These are phyloP conservation scores for Chaetomium fimeti DNA, from an alignment of 495 filamentous ascomycete genomes.

Conservation along the genomic window DNA sequence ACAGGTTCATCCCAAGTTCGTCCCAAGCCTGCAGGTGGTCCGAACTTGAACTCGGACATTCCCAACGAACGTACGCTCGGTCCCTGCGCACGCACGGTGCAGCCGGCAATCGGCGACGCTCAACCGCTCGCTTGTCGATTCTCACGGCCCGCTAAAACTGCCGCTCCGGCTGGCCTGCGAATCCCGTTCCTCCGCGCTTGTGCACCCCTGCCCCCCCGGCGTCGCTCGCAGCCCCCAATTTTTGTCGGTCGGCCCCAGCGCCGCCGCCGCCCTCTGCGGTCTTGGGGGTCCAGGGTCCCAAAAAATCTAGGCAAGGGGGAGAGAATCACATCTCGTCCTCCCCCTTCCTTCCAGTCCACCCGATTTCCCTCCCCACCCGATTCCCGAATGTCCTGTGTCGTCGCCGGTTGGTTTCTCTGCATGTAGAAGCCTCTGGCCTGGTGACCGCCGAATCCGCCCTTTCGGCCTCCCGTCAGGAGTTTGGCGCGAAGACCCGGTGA, in stretches of 20 bases:
- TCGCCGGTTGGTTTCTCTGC: conserved; percentile 27
- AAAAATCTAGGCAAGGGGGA: conserved; percentile 16
- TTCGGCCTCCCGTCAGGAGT: conserved; percentile 35
- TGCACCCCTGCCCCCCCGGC: conserved; percentile 19
- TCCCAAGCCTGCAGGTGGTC: not conserved
- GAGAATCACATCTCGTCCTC: conserved; percentile 9
- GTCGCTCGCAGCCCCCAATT: conserved; percentile 25
- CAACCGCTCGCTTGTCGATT: conserved; percentile 15
- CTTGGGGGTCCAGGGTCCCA: conserved; percentile 16
- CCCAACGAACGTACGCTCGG: conserved; percentile 4
- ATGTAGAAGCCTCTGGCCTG: conserved; percentile 28
- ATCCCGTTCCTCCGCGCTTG: conserved; percentile 24
- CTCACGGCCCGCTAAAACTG: conserved; percentile 28
- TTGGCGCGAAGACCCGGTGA: conserved; percentile 19
- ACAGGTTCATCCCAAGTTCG: no score
- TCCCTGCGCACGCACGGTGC: conserved; percentile 15
- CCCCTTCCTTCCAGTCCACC: conserved; percentile 2
- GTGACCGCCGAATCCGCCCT: conserved; percentile 29
- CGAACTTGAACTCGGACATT: not conserved
- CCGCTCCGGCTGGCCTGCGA: conserved; percentile 24
- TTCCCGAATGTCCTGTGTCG: conserved; percentile 18
- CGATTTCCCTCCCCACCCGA: conserved; percentile 14
- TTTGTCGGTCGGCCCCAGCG: conserved; percentile 19
- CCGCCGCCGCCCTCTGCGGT: not conserved
- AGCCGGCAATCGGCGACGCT: conserved; percentile 12